These are phyloP conservation scores for Paraurostyla sp. DNA, from an alignment of 73 alveolate genomes.

Conservation along the genomic window DNA sequence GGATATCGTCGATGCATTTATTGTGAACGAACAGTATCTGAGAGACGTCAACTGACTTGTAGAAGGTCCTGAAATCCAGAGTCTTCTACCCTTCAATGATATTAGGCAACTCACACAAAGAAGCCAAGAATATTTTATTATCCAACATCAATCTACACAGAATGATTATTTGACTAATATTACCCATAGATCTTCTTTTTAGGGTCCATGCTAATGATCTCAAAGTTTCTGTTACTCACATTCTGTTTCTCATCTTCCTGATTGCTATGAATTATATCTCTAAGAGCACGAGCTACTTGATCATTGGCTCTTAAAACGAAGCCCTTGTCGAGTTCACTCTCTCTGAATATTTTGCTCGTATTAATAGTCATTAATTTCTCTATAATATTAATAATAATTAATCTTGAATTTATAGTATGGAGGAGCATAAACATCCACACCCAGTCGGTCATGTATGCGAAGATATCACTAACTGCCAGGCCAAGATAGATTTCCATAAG, in stretches of 20 bases:
- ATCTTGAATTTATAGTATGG: too few species aligned
- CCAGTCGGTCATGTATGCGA: not conserved
- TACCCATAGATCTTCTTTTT: constrained; percentile 50
- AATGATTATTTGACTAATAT: not conserved
- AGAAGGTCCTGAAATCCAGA: constrained; percentile 85
- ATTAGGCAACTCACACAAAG: constrained; percentile 84
- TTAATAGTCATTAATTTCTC: not conserved
- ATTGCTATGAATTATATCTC: constrained; percentile 34
- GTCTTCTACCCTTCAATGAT: constrained; percentile 88
- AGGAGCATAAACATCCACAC: constrained; percentile 10
- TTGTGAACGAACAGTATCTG: constrained; percentile 90
- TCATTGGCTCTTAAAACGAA: constrained; percentile 57
- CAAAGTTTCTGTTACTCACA: not conserved
- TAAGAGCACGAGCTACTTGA: constrained; percentile 18
- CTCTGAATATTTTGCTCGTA: constrained; percentile 35
- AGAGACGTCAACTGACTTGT: constrained; percentile 85
- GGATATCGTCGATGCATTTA: constrained; percentile 62
- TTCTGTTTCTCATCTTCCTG: not conserved
- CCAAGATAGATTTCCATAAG: constrained; percentile 38
- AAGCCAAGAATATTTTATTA: constrained; percentile 41
- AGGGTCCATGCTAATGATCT: constrained; percentile 22
- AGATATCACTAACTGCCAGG: not conserved
- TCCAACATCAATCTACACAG: constrained; percentile 27
- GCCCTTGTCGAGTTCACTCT: constrained; percentile 60
- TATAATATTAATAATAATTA: not conserved